Conservation (phyloP, 495 filamentous ascomycete species). For the Penicillium herquei region DNA sequence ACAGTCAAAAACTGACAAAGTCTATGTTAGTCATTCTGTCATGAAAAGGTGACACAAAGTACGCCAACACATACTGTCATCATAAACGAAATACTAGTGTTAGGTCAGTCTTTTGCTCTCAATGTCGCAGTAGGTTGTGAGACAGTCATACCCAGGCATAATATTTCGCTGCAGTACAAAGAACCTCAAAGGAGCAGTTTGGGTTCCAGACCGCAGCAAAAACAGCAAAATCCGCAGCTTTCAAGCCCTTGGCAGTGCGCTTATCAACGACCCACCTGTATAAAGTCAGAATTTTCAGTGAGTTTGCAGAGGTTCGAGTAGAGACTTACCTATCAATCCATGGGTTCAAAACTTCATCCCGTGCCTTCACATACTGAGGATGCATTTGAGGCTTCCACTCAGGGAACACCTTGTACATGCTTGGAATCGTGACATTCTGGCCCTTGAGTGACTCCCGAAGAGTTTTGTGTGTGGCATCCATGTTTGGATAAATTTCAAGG, state of each 20-base stretch:
- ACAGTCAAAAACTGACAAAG: background rate
- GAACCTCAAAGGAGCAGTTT: background rate
- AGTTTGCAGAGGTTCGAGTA: background rate
- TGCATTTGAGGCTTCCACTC: background rate
- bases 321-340: background rate
- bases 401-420: background rate
- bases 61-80: background rate
- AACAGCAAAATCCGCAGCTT: background rate
- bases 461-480: background rate
- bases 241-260: background rate
- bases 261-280: background rate
- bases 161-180: conserved; percentile 4
- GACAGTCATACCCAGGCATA: conserved; percentile 2
- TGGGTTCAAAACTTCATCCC: background rate
- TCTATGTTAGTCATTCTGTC: too few species aligned
- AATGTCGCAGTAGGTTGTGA: background rate
- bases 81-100: conserved; percentile 1
- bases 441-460: background rate
- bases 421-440: background rate
- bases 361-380: background rate
- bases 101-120: background rate
- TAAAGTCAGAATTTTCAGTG: background rate
- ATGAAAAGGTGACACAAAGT: background rate
- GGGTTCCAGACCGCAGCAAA: background rate
- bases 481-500: too few species aligned